Evolutionary conservation across 2,329 filamentous ascomycete genomes (phyloP).

Genomic region (Fusarium pseudoanthophilum): DNA sequence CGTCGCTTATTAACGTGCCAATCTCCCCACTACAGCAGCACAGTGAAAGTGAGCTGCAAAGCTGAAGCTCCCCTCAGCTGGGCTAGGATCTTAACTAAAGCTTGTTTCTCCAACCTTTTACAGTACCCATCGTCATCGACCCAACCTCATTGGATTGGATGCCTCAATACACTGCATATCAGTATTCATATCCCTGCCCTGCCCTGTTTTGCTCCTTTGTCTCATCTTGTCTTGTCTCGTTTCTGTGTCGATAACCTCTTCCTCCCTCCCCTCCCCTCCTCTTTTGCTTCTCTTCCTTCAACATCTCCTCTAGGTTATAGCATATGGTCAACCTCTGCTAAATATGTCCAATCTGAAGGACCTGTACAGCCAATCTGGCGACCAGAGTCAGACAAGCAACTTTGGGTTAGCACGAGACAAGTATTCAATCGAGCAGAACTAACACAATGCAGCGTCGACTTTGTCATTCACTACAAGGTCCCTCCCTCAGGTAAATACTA

Average conservation of each 20-base stretch:
- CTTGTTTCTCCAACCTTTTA: slow-evolving; percentile 40
- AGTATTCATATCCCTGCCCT: slow-evolving; percentile 3
- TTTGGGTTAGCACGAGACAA: slow-evolving; percentile 51
- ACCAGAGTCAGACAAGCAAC: slow-evolving; percentile 49
- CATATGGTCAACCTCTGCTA: slow-evolving; percentile 16
- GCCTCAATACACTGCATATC: slow-evolving; percentile 8
- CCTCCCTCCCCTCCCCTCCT: not conserved
- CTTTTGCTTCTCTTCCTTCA: not conserved
- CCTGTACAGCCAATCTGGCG: slow-evolving; percentile 47
- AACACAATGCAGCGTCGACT: slow-evolving; percentile 75
- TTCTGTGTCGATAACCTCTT: not conserved
- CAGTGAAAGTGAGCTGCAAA: slow-evolving; percentile 1
- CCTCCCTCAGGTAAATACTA: slow-evolving; percentile 68
- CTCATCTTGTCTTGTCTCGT: slow-evolving; percentile 3
- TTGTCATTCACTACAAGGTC: slow-evolving; percentile 84
- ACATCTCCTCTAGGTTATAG: not conserved
- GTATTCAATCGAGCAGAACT: slow-evolving; percentile 5
- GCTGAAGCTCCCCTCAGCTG: slow-evolving; percentile 26
- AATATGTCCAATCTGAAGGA: slow-evolving; percentile 50
- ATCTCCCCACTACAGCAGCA: slow-evolving; percentile 8
- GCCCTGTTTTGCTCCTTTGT: slow-evolving; percentile 27
- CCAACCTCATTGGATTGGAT: slow-evolving; percentile 25
- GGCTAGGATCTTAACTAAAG: slow-evolving; percentile 28
- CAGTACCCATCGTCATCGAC: slow-evolving; percentile 35
- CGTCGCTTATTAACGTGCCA: slow-evolving; percentile 29